A percentile compares a stretch with the other conserved stretches of the same genome.
These are phyloP conservation scores for Cyberlindnera nakhonratchasimensis DNA, from an alignment of 805 yeast species.

Conservation along the genomic window DNA sequence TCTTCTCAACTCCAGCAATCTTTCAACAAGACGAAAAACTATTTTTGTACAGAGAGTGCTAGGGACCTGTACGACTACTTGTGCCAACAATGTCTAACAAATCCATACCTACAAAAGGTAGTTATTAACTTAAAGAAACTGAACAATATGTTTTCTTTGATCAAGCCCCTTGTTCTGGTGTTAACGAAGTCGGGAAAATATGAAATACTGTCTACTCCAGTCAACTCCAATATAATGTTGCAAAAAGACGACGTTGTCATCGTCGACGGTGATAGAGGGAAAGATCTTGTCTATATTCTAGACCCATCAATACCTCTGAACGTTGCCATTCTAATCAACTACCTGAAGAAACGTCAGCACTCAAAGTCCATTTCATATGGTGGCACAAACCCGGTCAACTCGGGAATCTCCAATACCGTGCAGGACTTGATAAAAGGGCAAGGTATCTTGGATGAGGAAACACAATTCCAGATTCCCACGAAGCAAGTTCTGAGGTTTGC, in stretches of 20 bases:
- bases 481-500: slow-evolving; percentile 77
- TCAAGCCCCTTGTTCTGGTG: slow-evolving; percentile 41
- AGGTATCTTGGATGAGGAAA: slow-evolving; percentile 34
- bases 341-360: slow-evolving; percentile 70
- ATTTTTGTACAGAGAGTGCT: slow-evolving; percentile 50
- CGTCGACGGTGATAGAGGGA: slow-evolving; percentile 83
- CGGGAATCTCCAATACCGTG: slow-evolving; percentile 22
- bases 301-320: slow-evolving; percentile 62
- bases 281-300: slow-evolving; percentile 69
- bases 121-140: slow-evolving; percentile 27
- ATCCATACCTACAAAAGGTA: slow-evolving; percentile 28
- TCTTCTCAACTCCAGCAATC: slow-evolving; percentile 51
- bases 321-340: slow-evolving; percentile 68
- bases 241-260: slow-evolving; percentile 64
- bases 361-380: slow-evolving; percentile 41
- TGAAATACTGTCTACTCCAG: slow-evolving; percentile 67
- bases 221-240: slow-evolving; percentile 56
- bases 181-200: slow-evolving; percentile 62
- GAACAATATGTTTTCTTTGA: slow-evolving; percentile 24
- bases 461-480: slow-evolving; percentile 63
- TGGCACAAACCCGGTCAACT: background rate
- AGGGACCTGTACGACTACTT: slow-evolving; percentile 37
- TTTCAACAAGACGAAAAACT: slow-evolving; percentile 46
- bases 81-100: slow-evolving; percentile 31
- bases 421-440: slow-evolving; percentile 25